Conservation (phyloP, 148 eudicot species). For the Hydrangea macrophylla region DNA sequence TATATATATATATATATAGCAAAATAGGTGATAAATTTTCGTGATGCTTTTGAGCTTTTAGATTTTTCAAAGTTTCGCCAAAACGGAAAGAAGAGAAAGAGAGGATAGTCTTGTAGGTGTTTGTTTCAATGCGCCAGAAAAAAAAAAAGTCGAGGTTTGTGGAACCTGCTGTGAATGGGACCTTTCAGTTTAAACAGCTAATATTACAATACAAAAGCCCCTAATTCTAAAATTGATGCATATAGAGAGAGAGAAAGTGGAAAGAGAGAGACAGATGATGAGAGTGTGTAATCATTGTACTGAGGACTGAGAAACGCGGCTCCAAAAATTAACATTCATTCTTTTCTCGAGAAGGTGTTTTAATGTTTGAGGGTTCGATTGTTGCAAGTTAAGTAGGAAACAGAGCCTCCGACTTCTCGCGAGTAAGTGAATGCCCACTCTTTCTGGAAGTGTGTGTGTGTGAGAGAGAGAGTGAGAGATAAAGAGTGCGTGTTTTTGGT, state of each 20-base stretch:
- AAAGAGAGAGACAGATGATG: not conserved
- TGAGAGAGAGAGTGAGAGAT: not conserved
- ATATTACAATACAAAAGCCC: not conserved
- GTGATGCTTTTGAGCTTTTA: not conserved
- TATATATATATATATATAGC: not conserved
- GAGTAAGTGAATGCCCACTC: not conserved
- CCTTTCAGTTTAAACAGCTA: constrained; percentile 19
- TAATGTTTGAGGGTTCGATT: not conserved
- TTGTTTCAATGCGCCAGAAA: not conserved
- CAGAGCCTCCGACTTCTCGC: constrained; percentile 13
- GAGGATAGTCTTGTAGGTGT: not conserved
- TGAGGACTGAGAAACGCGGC: constrained; percentile 7
- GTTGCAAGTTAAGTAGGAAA: not conserved
- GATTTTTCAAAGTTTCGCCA: not conserved
- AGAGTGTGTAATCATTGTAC: constrained; percentile 15
- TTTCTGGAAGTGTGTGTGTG: not conserved
- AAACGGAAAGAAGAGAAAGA: constrained; percentile 10
- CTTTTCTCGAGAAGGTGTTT: not conserved
- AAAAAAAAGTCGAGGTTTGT: constrained; percentile 18
- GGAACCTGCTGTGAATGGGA: constrained; percentile 33
- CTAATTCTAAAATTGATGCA: not conserved
- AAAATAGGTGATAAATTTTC: not conserved
- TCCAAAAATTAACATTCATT: constrained; percentile 10
- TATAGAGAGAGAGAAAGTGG: not conserved
- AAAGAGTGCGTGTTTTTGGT: not conserved